Evolutionary conservation across 2,329 filamentous ascomycete species (phyloP).

Genomic region (Teratosphaeria viscida): DNA sequence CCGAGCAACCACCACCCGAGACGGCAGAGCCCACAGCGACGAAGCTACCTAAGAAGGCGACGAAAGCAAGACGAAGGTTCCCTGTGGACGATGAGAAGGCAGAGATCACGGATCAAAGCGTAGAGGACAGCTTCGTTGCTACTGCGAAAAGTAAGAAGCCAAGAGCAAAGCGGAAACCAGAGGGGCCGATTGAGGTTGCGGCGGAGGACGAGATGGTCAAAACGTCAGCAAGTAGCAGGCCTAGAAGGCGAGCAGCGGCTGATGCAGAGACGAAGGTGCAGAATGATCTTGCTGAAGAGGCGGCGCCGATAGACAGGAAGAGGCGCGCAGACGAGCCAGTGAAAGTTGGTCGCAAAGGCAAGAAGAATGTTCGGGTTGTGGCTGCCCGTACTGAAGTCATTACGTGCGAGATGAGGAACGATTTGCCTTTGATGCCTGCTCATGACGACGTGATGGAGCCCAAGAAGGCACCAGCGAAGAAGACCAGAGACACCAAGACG

Average conservation of each 20-base stretch:
- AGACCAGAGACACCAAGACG: neutral
- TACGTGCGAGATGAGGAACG: neutral
- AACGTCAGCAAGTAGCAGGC: slow-evolving; percentile 3
- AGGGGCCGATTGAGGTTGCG: neutral
- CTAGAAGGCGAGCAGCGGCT: slow-evolving; percentile 15
- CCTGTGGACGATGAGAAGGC: slow-evolving; percentile 1
- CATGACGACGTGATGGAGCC: neutral
- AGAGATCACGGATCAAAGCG: neutral
- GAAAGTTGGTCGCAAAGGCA: neutral
- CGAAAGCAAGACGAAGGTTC: neutral
- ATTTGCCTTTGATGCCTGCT: slow-evolving; percentile 3
- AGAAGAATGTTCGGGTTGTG: neutral
- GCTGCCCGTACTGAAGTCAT: neutral
- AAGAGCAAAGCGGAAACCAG: slow-evolving; percentile 1
- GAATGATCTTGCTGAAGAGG: slow-evolving; percentile 15
- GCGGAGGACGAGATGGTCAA: neutral
- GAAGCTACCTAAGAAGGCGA: neutral
- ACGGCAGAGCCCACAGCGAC: neutral
- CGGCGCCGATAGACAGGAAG: slow-evolving; percentile 8
- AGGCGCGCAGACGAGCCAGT: neutral
- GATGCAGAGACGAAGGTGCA: slow-evolving; percentile 13
- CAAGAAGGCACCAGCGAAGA: slow-evolving; percentile 1
- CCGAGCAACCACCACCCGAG: neutral
- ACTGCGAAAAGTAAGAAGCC: slow-evolving; percentile 2
- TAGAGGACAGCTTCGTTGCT: slow-evolving; percentile 11